Base-by-base conservation (phyloP, 495 filamentous ascomycete species). In the Thozetella sp. region DNA sequence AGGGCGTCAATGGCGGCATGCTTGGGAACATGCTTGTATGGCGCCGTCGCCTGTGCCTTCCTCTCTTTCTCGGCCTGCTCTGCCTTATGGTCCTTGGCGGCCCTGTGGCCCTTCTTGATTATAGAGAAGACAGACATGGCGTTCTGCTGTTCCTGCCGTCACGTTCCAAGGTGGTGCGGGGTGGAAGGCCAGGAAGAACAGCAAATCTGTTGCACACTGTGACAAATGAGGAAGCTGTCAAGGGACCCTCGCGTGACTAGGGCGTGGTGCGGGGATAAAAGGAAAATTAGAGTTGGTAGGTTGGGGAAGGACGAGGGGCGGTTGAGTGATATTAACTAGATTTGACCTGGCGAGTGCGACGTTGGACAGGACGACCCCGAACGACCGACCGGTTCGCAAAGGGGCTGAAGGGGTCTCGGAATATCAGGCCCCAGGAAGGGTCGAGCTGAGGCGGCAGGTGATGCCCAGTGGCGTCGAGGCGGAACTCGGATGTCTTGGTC, bases 1-100 rank as follows among this genome's bases (percentile, higher is more conserved):
- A 86, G 55, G 52, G 86, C 80, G 63, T 89, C 84, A 40, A 73
- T 64, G 53, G 80, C 81, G 43, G 84, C 84, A 69, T 87, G 84
- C 26, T 72, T 83, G 22, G 82, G 80, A n/a, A 85, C 64, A 60
- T 87, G 84, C 58, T 69, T 76, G 64, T 87, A 87, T 19, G 78
- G 77, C 24, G 69, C 22, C 63, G 80, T 80, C 40, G 59, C 57
- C 15, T 66, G 27, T 63, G 77, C 72, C 22, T 72, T 60, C 63
- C 78, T 77, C 17, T 68, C 66, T 68, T 70, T 74, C 64, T 76
- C 71, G 54, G 62, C 76, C 53, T 70, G 67, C 67, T 83, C 77
- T 4, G 75, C 75, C 23, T 58, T 72, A 51, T 80, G 73, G 45
- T 85, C 76, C 63, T 82, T 82, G 24, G 80, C 81, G 45, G 79